Evolutionary conservation across 2,329 filamentous ascomycete genomes (phyloP).

Genomic region (Beauveria sp.): DNA sequence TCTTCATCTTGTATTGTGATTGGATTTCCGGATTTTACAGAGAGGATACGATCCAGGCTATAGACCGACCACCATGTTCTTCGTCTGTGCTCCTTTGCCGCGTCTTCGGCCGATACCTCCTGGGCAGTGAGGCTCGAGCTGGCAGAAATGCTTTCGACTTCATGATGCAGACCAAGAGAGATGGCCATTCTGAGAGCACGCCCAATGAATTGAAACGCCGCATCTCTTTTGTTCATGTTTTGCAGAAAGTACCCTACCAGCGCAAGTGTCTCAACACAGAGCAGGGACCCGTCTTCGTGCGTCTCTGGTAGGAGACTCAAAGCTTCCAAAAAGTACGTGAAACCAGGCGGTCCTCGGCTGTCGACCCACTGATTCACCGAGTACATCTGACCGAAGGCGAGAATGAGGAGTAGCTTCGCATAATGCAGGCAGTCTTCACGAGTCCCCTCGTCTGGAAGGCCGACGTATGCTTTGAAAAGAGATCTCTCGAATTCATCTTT

Average conservation of each 20-base stretch:
- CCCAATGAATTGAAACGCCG: slow-evolving; percentile 47
- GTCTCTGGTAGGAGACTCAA: slow-evolving; percentile 45
- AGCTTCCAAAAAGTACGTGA: slow-evolving; percentile 46
- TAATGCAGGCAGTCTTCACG: slow-evolving; percentile 40
- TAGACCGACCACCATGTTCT: slow-evolving; percentile 51
- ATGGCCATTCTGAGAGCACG: slow-evolving; percentile 50
- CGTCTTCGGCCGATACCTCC: slow-evolving; percentile 26
- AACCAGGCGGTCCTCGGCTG: slow-evolving; percentile 45
- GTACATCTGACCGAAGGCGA: slow-evolving; percentile 50
- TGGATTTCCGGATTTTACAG: slow-evolving; percentile 47
- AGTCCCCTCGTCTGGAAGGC: slow-evolving; percentile 33
- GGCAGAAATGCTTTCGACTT: slow-evolving; percentile 25
- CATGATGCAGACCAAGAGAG: slow-evolving; percentile 48
- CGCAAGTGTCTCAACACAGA: slow-evolving; percentile 47
- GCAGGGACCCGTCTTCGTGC: slow-evolving; percentile 45
- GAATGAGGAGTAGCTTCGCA: slow-evolving; percentile 43
- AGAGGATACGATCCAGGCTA: slow-evolving; percentile 45
- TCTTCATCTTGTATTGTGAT: slow-evolving; percentile 48
- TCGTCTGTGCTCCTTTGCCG: slow-evolving; percentile 39
- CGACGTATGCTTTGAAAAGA: slow-evolving; percentile 35
- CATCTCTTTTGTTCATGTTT: slow-evolving; percentile 47
- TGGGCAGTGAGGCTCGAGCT: slow-evolving; percentile 15
- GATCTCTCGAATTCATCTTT: slow-evolving; percentile 35
- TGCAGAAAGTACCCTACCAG: slow-evolving; percentile 51
- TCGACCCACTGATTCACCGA: slow-evolving; percentile 49